These are phyloP conservation scores for Fusarium sp. DNA, from an alignment of 2,329 filamentous ascomycete genomes.

Conservation along the genomic window DNA sequence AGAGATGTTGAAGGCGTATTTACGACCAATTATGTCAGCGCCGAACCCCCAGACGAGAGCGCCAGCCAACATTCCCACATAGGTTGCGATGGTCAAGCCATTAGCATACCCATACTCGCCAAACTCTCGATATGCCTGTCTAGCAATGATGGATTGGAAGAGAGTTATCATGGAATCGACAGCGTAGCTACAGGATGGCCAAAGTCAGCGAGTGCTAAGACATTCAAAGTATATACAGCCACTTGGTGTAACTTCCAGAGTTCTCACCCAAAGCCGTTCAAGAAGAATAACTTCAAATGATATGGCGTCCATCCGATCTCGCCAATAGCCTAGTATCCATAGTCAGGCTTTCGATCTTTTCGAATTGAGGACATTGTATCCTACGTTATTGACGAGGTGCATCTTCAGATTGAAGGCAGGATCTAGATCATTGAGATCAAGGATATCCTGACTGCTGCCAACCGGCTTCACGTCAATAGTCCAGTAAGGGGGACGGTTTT, in stretches of 20 bases:
- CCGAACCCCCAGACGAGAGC: constrained; percentile 33
- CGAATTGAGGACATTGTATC: too few species aligned
- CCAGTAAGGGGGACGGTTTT: background rate
- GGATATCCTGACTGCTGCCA: background rate
- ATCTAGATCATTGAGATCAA: background rate
- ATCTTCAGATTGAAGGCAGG: constrained; percentile 67
- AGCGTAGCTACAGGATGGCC: constrained; percentile 1
- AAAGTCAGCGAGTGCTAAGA: background rate
- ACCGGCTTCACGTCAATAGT: constrained; percentile 4
- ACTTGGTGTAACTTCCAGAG: background rate
- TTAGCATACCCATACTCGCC: constrained; percentile 18
- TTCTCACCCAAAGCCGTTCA: constrained; percentile 70
- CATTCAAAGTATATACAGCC: background rate
- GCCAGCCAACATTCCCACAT: constrained; percentile 16
- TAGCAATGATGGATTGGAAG: constrained; percentile 14
- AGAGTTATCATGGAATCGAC: constrained; percentile 30
- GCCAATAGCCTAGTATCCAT: constrained; percentile 62
- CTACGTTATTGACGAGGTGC: constrained; percentile 77
- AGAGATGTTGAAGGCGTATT: constrained; percentile 27
- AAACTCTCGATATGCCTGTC: constrained; percentile 25
- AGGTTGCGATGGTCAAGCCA: constrained; percentile 13
- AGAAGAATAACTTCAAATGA: constrained; percentile 72
- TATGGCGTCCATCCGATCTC: constrained; percentile 74
- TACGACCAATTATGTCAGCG: constrained; percentile 29
- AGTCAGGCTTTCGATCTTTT: too few species aligned